Base-by-base conservation (phyloP, 257 asterid genomes). In the Solanum peruvianum region DNA sequence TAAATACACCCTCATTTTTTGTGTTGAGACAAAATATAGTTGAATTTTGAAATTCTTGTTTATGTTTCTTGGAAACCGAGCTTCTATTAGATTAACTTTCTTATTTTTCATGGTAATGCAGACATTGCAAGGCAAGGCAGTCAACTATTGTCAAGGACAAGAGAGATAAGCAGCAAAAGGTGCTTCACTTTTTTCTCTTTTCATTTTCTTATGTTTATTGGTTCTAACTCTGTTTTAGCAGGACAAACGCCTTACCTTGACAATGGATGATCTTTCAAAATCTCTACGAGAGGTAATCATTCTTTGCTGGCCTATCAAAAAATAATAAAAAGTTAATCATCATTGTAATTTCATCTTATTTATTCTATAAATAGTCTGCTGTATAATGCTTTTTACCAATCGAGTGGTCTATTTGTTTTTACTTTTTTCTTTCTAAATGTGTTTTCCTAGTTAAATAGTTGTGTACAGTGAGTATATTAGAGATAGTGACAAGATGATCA, bases 151-250 rank as follows among this genome's bases (percentile, higher is more conserved):
- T 93, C 88, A 97, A 92, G 93, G 99, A 97, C 88, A 97, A 93
- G 88, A 93, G 99, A 93, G 99, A 96, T 87, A 95, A 95, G 91
- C 99, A 95, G 83, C 99, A 93, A 89, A 97, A 97, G 99, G 99
- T 94, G 87, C 9, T n/a, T 39, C 21, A 27, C 5, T 31, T 39
- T 14, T 64, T 70, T 69, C 86, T 88, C n/a, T 86, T 70, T 88
- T 78, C 64, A 73, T 56, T 86, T 47, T 83, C 69, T 82, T 86
- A 83, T 56, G 23, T 11, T 21, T 82, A 73, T 15, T 72, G 77
- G 47, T 31, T 84, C 89, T 92, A 84, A 94, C 76, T 39, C 45
- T 73, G 85, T 60, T 87, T 80, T 88, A 31, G 88, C 91, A 97
- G 99, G 99, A 97, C 87, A 97, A 97, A 91, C 98, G 99, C 58